These are phyloP conservation scores for Alnus glutinosa DNA, from an alignment of 306 rosid species.

Conservation along the genomic window DNA sequence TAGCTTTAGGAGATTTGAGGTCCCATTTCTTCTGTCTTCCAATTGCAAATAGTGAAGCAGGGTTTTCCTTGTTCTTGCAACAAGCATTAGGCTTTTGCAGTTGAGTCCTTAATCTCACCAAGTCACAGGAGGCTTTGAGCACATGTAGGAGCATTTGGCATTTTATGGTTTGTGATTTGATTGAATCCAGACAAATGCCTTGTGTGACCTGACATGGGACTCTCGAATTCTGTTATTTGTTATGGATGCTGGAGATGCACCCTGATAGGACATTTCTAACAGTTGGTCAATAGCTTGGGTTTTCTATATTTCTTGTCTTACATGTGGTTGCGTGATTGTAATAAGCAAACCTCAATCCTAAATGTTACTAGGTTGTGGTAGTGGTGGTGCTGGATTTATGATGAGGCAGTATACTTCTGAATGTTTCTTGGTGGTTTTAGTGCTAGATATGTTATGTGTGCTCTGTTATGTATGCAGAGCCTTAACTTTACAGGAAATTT, in stretches of 20 bases:
- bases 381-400: neutral
- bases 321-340: neutral
- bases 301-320: neutral
- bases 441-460: neutral
- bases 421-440: neutral
- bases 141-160: neutral
- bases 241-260: neutral
- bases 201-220: neutral
- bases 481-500: slow-evolving; percentile 37
- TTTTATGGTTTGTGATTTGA: neutral
- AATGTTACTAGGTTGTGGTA: neutral
- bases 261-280: neutral
- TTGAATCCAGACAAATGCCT: neutral
- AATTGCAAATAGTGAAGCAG: neutral
- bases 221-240: neutral
- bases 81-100: neutral
- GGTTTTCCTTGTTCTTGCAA: neutral
- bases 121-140: neutral
- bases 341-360: neutral
- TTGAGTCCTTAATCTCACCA: neutral
- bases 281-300: neutral
- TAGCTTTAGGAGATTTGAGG: neutral
- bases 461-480: slow-evolving; percentile 1
- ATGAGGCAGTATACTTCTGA: neutral
- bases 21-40: neutral